Base-by-base conservation (phyloP, 1,284 basidiomycete species). In the Moesziomyces sp. region DNA sequence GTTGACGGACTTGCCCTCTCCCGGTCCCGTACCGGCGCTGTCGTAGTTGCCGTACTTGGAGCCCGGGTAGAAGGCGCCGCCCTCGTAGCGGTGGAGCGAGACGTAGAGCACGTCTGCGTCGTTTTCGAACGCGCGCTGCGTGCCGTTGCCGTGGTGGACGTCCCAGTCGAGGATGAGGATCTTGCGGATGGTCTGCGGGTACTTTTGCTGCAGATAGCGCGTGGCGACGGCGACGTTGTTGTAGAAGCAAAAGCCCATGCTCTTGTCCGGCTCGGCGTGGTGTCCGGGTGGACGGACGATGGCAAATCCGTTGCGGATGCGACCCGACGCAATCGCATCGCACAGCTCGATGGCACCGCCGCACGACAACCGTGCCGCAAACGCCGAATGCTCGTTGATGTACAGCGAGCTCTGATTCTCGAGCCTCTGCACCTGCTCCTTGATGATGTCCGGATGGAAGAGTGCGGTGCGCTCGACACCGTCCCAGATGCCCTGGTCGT, bases 241-340 rank as follows among this genome's bases (percentile, higher is more conserved):
- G 87, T 94, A 97, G 86, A 99, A 95, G 85, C 97, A 99, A 85
- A 99, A 99, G 0, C 97, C 97, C 93, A 97, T 97, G 80, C 94
- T 92, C 83, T 94, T 92, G 73, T 96, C 91, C 2, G 97, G 97
- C 85, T 99, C 97, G 19, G 97, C 96, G 80, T 99, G 97, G 84
- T 99, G 97, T 0, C 97, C 97, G 0, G 97, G 97, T 11, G 97
- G 97, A 24, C 97, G 89, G 38, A 99, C 93, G 74, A 99, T 93
- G 1, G 97, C 97, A 80, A 99, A 92, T 0, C 93, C 89, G 82
- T 96, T 98, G 76, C 91, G 88, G 38, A 98, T 88, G 72, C 90
- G 87, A 5, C 91, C 90, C 26, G 89, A 88, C 42, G 93, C 94
- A 26, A 99, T 95, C 1, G 93, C 91, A 18, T 94, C 87, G 80